Evolutionary conservation across 2,329 filamentous ascomycete species (phyloP), one percentile per base, ranked within the genome.

Genomic region (Aspergillus calidoustus): DNA sequence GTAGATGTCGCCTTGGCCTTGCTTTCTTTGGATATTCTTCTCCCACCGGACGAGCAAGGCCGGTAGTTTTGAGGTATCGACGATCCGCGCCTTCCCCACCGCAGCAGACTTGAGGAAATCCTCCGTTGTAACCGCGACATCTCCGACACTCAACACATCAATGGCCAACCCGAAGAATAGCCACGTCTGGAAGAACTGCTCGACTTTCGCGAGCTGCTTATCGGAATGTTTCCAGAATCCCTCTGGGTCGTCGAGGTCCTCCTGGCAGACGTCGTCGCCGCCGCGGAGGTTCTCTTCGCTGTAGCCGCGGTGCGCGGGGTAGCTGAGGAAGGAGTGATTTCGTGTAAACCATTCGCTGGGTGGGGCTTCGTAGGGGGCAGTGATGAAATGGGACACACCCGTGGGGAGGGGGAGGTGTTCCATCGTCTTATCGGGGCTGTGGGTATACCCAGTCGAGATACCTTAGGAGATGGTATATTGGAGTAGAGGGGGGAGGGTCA

Each of bases 161-260:
- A 66, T 66, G 8, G 51, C 58, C 28, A 71, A 59, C 2, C 68
- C 68, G 57, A 70, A 70, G 59, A 67, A 70, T 7, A 70, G 66
- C 68, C 67, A 70, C 25, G 67, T 67, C 28, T 70, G 68, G 25
- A 69, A 66, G 52, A 70, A 70, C 15, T 64, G 53, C 41, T 67
- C 66, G 11, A 63, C 61, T 19, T 62, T 31, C 11, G 34, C 23
- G 4, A 15, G 15, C 7, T 51, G 5, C 9, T 7, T 17, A 31
- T 44, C 28, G 3, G 17, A 19, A 46, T 59, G 51, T 52, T 60
- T n/a, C 38, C 56, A 25, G 48, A 61, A 55, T 4, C 60, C 63
- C 30, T 59, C 54, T 6, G 51, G 46, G 13, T 64, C 62, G 15
- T 52, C 30, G 30, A 43, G 55, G 48, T 53, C 60, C 15, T 61